Percentiles rank a stretch among this genome's conserved stretches.
These are phyloP conservation scores for Parmales sp. DNA, from an alignment of 108 stramenopile species.

Conservation along the genomic window DNA sequence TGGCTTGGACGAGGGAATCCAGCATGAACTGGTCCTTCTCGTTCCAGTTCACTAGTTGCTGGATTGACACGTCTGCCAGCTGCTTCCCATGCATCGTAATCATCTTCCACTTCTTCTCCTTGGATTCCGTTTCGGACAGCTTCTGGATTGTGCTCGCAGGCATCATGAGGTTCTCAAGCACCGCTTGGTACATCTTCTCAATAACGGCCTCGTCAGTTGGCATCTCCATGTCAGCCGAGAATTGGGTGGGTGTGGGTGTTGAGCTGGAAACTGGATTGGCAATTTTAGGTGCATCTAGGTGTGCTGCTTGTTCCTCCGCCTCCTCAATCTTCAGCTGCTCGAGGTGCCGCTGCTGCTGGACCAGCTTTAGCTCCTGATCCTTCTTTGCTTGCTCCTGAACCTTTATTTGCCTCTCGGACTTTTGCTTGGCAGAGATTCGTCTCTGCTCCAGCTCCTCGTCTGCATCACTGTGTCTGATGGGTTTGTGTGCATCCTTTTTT, in stretches of 20 bases:
- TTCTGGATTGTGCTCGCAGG: neutral
- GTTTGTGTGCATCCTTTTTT: neutral
- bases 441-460: neutral
- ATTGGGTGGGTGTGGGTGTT: neutral
- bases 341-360: neutral
- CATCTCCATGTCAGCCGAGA: neutral
- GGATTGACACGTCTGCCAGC: neutral
- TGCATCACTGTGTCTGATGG: neutral
- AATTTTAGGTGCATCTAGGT: neutral
- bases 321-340: neutral
- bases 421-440: neutral
- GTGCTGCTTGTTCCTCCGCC: neutral
- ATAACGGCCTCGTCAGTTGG: neutral
- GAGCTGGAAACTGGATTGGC: neutral
- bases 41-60: neutral
- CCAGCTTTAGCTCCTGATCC: neutral
- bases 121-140: neutral
- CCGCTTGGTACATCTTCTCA: constrained; percentile 3
- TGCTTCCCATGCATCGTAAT: constrained; percentile 9
- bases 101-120: constrained; percentile 5
- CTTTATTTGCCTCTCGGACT: neutral
- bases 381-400: neutral
- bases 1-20: neutral
- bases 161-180: neutral
- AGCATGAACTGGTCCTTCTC: neutral